Base-by-base conservation (phyloP, 2,329 filamentous ascomycete species). In the Colletotrichum sp. region DNA sequence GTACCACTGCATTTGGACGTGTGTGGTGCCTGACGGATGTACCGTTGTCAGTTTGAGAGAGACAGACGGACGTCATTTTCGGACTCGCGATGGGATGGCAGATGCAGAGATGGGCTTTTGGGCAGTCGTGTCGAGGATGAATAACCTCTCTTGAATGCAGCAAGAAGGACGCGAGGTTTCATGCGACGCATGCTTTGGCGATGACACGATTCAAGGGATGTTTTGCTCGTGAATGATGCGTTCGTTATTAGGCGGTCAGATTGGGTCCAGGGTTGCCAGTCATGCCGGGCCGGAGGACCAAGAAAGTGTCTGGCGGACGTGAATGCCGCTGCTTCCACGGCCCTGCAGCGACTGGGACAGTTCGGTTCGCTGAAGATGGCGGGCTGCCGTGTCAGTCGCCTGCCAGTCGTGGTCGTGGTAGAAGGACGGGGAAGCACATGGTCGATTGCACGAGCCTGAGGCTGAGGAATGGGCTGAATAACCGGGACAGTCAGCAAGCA, bases 401-500 rank as follows among this genome's bases (percentile, higher is more conserved):
- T 29, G 34, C 34, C 34, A 31, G 58, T 51, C 27, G 55, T 38
- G 31, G 58, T 51, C 27, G 55, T 38, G 31, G 43, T 72, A 51
- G 73, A 70, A 73, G 69, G 70, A 62, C 59, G 67, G 67, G 61
- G 70, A 71, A 74, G 24, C 68, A 31, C 43, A 55, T 65, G 33
- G 70, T 55, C 47, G 34, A 24, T 12, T 24, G 24, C 24, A 43
- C 36, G 21, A 61, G n/a, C 29, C 21, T 38, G 21, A 51, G 66
- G 57, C 58, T 70, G 72, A 73, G 57, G 31, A 29, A 34, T 27
- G 15, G 24, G 62, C 72, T 74, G 69, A 68, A 43, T 72, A 72
- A 72, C 51, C 18, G 8, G 15, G 6, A 31, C 12, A 13, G 63
- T 33, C 57, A 34, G 27, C 57, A 13, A 33, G 57, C 13, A 61